Conservation (phyloP, 176 grass and related monocot genomes). For the Avena atlantica region DNA sequence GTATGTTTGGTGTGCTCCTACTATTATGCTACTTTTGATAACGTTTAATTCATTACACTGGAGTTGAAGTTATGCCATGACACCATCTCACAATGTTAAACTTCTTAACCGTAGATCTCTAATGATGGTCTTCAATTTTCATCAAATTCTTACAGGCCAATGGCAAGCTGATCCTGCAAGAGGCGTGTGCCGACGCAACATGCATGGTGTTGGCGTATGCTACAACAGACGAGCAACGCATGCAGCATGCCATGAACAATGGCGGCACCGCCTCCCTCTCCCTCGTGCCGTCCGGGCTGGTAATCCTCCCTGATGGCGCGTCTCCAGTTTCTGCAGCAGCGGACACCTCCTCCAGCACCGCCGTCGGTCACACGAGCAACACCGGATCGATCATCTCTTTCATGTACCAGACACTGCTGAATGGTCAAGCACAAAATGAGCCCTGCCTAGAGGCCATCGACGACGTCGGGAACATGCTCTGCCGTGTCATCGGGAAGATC, state of each 20-base stretch:
- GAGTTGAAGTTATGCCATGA: background rate
- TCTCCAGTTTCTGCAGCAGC: too few species aligned
- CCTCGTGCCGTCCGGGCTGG: background rate
- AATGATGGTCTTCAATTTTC: background rate
- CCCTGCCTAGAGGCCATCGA: background rate
- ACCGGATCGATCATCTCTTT: slow-evolving; percentile 41
- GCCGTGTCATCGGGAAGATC: slow-evolving; percentile 49
- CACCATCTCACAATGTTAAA: background rate
- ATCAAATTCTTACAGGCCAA: background rate
- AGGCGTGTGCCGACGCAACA: background rate
- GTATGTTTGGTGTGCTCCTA: slow-evolving; percentile 47
- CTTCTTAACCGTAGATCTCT: background rate
- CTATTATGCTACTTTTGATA: background rate
- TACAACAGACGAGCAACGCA: background rate
- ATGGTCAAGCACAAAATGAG: background rate
- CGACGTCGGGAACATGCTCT: slow-evolving; percentile 30
- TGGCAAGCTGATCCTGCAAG: background rate
- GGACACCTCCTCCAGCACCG: slow-evolving; percentile 29
- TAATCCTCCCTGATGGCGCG: slow-evolving; percentile 37
- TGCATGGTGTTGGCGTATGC: slow-evolving; percentile 18
- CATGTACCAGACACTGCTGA: slow-evolving; percentile 32
- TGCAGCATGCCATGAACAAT: background rate
- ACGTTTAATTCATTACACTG: background rate
- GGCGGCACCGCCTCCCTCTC: background rate
- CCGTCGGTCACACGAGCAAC: too few species aligned